Percentiles rank a stretch among this genome's conserved stretches.
Conservation (phyloP, 257 asterid species). For the Primulina eburnea region DNA sequence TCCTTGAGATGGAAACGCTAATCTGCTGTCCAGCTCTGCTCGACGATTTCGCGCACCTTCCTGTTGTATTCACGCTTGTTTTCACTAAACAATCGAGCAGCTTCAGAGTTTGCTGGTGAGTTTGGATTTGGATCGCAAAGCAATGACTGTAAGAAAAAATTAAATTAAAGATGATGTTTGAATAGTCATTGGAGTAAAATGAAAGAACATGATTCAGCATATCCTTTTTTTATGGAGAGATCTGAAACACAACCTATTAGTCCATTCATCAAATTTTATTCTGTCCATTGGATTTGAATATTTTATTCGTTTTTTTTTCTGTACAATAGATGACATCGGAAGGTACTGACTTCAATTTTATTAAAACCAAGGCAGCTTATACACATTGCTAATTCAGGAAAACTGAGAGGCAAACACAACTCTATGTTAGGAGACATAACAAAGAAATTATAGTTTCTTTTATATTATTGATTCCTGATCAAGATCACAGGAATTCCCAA, state of each 20-base stretch:
- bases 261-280: not conserved
- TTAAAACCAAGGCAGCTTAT: not conserved
- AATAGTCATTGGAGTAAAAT: not conserved
- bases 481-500: not conserved
- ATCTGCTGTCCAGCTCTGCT: constrained; percentile 96
- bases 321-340: not conserved
- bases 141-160: constrained; percentile 49
- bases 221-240: not conserved
- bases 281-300: not conserved
- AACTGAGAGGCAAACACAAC: not conserved
- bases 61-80: constrained; percentile 91
- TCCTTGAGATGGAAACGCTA: constrained; percentile 26
- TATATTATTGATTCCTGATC: not conserved
- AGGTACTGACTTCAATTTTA: not conserved
- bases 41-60: constrained; percentile 85
- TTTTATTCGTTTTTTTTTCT: not conserved
- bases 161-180: not conserved
- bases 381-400: not conserved
- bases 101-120: constrained; percentile 94
- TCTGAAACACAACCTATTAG: not conserved
- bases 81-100: constrained; percentile 85
- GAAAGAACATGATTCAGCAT: not conserved
- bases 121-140: constrained; percentile 90
- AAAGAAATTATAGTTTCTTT: not conserved
- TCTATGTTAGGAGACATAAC: not conserved